A percentile compares a stretch with the other conserved stretches of the same genome.
phyloP scores from a whole-genome alignment of 305 asterid species.

The Lippia alba region DNA sequence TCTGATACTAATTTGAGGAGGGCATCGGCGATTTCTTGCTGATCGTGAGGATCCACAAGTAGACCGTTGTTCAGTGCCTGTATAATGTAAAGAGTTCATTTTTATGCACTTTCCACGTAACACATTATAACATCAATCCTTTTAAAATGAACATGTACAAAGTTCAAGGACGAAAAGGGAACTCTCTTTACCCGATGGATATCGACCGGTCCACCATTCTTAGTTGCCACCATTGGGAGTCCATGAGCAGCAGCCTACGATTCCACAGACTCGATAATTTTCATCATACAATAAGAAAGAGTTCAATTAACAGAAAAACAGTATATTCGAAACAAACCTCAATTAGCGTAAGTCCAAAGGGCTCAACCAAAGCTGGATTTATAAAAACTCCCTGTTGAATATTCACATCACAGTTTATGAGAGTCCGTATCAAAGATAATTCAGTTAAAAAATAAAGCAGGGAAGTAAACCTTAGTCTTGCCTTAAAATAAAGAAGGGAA shows the following conservation, averaged over 20 bases:
- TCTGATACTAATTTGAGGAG: conserved; percentile 87
- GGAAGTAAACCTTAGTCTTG: conserved; percentile 67
- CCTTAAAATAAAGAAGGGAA: too few relatives aligned
- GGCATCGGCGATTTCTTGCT: conserved; percentile 76
- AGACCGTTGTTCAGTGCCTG: conserved; percentile 87
- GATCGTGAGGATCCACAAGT: conserved; percentile 94
- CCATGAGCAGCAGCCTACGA: conserved; percentile 96
- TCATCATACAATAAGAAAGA: conserved; percentile 1
- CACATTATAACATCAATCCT: background rate
- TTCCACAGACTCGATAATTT: conserved; percentile 22
- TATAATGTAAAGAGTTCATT: conserved; percentile 14
- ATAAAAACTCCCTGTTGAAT: conserved; percentile 84
- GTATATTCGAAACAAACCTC: conserved; percentile 60
- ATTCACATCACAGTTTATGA: conserved; percentile 16
- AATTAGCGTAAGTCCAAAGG: conserved; percentile 88
- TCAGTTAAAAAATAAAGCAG: conserved; percentile 17
- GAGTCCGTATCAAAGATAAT: background rate
- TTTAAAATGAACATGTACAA: background rate
- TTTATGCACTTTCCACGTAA: too few relatives aligned
- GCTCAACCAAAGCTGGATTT: conserved; percentile 91
- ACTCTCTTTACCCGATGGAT: conserved; percentile 68
- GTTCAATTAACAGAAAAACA: background rate
- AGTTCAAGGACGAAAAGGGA: conserved; percentile 15
- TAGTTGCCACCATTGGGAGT: conserved; percentile 92
- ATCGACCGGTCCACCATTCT: conserved; percentile 96